Base-by-base conservation (phyloP, 1,139 yeast species). In the Debaryomyces sp. region DNA sequence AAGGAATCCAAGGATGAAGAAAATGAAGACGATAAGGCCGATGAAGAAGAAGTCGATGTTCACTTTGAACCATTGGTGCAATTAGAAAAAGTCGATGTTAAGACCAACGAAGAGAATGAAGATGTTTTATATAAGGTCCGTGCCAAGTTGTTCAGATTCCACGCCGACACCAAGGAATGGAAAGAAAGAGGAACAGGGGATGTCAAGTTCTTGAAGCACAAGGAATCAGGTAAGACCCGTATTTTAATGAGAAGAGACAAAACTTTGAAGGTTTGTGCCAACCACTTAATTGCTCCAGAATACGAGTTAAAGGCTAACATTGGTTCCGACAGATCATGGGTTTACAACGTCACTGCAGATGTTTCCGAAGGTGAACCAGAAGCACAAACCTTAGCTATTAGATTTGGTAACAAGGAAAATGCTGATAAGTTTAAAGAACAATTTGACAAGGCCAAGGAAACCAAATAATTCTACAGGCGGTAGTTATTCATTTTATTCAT, bases 171-270 rank as follows among this genome's bases (percentile, higher is more conserved):
- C 50, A 89, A 89, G 66, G 99, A 94, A 75, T 94, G 99, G 99
- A 94, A 95, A 73, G 99, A 95, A 79, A 89, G 99, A 78, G 99
- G 99, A 60, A 91, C 97, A 41, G 99, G 99, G 62, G 99, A 94
- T 66, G 97, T 92, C 62, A 90, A 92, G 75, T 90, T 94, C 72
- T 83, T 94, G 68, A 82, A 94, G 77, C 97, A 92, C 77, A 90
- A 89, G 73, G 75, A 75, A 53, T 76, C 90, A 50, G 80, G 82
- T 50, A 92, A 89, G 76, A 89, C 88, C 55, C 87, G 99, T 76
- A 74, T 94, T 58, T 80, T 94, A 67, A 94, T 94, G 99, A 89
- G 99, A 82, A 90, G 99, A 77, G 99, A 94, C 77, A 94, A 94
- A 80, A 94, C 98, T 50, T 82, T 92, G 67, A 94, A 94, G 81